Base-by-base conservation (phyloP, 768 basidiomycete genomes). In the Rhodotorula kratochvilovae region DNA sequence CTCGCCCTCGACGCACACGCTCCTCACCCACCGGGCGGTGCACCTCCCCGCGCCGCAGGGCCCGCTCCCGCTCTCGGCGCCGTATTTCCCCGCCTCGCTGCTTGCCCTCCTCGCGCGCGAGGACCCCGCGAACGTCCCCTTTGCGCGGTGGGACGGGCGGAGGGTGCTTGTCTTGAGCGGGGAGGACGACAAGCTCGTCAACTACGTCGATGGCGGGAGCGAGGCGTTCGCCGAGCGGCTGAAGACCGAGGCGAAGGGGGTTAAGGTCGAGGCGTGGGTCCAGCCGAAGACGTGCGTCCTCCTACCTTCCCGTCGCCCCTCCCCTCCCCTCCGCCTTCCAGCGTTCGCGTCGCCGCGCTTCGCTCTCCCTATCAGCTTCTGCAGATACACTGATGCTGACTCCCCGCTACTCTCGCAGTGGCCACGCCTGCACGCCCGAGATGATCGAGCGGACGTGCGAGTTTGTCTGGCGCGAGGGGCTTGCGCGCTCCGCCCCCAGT, bases 141-240 rank as follows among this genome's bases (percentile, higher is more conserved):
- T 55, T 13, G 33, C 1, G 42, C 17, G 29, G 19, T 75, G 67
- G 67, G 57, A 45, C 8, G 87, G 86, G 1, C 91, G 91, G 82
- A 86, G 86, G 76, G 83, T 93, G 23, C 83, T 93, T 11, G 86
- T 89, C 5, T 79, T 93, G 7, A 86, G 87, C 1, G 91, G 90
- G 0, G 84, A 75, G 66, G 82, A 81, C 31, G 91, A 93, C 79
- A 80, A 76, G 54, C 76, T 89, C 25, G 90, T 92, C 27, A 62
- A 59, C 31, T 73, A 21, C 1, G 71, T 62, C 17, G 68, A 79
- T 0, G 90, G 89, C 8, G 79, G 82, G 58, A 89, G 88, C 79
- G 83, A 85, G 70, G 83, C 86, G 7, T 80, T 85, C 7, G 78
- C 90, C 4, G 83, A 85, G 63, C 82, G 82, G 48, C 50, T 76